A percentile compares a stretch with the other conserved stretches of the same genome.
Evolutionary conservation across 139 green algal species (phyloP).

Genomic region (Bryopsis sp.): DNA sequence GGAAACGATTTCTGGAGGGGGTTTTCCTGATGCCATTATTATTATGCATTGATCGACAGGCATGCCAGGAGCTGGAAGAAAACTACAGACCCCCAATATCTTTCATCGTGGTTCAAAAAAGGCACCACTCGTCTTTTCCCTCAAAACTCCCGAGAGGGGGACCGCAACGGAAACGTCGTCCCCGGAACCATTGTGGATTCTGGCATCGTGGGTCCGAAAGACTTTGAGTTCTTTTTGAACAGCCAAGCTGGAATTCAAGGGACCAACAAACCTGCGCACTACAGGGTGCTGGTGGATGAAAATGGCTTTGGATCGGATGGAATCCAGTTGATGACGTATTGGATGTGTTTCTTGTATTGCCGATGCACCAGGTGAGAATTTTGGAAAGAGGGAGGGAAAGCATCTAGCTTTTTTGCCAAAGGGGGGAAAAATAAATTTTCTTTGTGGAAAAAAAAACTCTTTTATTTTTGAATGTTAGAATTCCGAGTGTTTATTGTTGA

Average conservation of each 20-base stretch:
- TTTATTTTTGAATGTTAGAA: too few species aligned
- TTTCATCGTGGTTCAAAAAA: conserved; percentile 41
- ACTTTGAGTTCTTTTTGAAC: conserved; percentile 34
- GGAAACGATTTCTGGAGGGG: background rate
- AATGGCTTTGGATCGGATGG: conserved; percentile 51
- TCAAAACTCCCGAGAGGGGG: background rate
- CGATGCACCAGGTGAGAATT: conserved; percentile 43
- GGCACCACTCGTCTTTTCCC: conserved; percentile 39
- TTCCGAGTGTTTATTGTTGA: too few species aligned
- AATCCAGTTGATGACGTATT: conserved; percentile 56
- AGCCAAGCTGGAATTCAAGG: conserved; percentile 62
- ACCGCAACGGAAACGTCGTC: conserved; percentile 25
- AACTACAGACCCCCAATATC: conserved; percentile 29
- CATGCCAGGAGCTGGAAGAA: conserved; percentile 25
- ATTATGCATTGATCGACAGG: conserved; percentile 8
- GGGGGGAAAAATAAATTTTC: too few species aligned
- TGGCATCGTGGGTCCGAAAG: background rate
- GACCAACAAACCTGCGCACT: conserved; percentile 40
- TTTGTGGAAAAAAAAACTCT: too few species aligned
- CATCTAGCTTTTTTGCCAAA: too few species aligned
- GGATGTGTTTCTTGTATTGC: conserved; percentile 70
- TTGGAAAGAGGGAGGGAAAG: too few species aligned
- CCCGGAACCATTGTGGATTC: conserved; percentile 22
- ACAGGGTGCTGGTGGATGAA: conserved; percentile 62
- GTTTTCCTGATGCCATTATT: background rate